Base-by-base conservation (phyloP, 495 filamentous ascomycete genomes). In the Lepraria neglecta region DNA sequence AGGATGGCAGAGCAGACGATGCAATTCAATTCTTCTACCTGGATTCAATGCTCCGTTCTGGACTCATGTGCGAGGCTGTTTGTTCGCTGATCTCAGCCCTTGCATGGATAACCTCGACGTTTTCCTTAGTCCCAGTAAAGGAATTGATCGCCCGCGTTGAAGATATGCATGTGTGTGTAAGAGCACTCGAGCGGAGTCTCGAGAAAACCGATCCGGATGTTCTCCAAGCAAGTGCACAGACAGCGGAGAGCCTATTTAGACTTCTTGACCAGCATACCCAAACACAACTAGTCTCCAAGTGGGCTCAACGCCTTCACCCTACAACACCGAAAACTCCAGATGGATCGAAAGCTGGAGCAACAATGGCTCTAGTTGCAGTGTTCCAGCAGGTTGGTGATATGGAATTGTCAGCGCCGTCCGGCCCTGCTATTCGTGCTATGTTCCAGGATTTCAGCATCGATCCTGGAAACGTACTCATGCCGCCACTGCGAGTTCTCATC, bases 21-120 rank as follows among this genome's bases (percentile, higher is more conserved):
- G 10, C n/a, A 38, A 35, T 19, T 11, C 31, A 38, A 21, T 35
- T n/a, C 9, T 19, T 4, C 4, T 11, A 38, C 9, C 7, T 54
- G 35, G 51, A 35, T 33, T 38, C 31, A 1, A 35, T 54, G 35
- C 51, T 60, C 42, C 47, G 11, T 11, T 60, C 58, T 6, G 47
- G 40, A 42, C 33, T 60, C 4, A 44, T 21, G 30, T 53, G 47
- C 21, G 58, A 60, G 30, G 58, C 58, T 28, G n/a, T 60, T 5
- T 60, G 58, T 60, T 60, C 48, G 1, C 19, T 60, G 38, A 28
- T 60, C 21, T 50, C 58, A 60, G 48, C 58, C 9, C 58, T 60
- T n/a, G 48, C 58, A 19, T 54, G 51, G 51, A 35, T 33, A 9
- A 35, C 51, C 0, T 35, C 9, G 9, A 3, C 24, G 21, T 17